Evolutionary conservation across 2,329 filamentous ascomycete species (phyloP).

Genomic region (Cladosporium phlei): DNA sequence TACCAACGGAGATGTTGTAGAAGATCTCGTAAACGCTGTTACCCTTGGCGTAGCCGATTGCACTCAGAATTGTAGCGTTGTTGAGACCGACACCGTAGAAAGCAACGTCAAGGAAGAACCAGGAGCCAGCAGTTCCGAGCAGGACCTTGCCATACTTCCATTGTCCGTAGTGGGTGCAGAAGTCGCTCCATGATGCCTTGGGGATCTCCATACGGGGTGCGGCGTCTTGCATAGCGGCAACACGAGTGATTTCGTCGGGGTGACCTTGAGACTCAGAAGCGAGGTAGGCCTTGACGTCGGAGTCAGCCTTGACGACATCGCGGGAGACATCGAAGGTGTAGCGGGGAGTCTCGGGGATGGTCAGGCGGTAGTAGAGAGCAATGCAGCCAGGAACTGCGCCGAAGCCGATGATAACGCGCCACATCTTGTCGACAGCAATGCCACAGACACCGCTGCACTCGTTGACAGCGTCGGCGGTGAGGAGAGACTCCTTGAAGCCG

Average conservation of each 20-base stretch:
- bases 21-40: constrained; percentile 66
- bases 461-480: constrained; percentile 37
- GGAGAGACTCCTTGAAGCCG: constrained; percentile 36
- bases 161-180: constrained; percentile 63
- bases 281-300: constrained; percentile 72
- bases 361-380: constrained; percentile 79
- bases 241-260: constrained; percentile 63
- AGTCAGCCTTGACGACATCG: constrained; percentile 68
- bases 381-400: constrained; percentile 75
- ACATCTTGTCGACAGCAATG: constrained; percentile 79
- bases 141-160: constrained; percentile 69
- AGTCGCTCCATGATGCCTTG: constrained; percentile 69
- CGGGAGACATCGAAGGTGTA: constrained; percentile 80
- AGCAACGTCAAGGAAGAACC: constrained; percentile 71
- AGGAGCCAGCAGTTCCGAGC: constrained; percentile 75
- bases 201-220: constrained; percentile 56
- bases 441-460: constrained; percentile 62
- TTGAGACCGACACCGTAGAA: constrained; percentile 62
- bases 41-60: constrained; percentile 66
- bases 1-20: constrained; percentile 71
- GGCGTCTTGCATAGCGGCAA: constrained; percentile 52
- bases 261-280: constrained; percentile 58
- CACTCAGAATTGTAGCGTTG: constrained; percentile 65
- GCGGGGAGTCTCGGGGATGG: constrained; percentile 80
- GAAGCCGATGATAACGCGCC: constrained; percentile 75